These are phyloP conservation scores for Pseudozyma flocculosa DNA, from an alignment of 1,284 basidiomycete species.

Conservation along the genomic window DNA sequence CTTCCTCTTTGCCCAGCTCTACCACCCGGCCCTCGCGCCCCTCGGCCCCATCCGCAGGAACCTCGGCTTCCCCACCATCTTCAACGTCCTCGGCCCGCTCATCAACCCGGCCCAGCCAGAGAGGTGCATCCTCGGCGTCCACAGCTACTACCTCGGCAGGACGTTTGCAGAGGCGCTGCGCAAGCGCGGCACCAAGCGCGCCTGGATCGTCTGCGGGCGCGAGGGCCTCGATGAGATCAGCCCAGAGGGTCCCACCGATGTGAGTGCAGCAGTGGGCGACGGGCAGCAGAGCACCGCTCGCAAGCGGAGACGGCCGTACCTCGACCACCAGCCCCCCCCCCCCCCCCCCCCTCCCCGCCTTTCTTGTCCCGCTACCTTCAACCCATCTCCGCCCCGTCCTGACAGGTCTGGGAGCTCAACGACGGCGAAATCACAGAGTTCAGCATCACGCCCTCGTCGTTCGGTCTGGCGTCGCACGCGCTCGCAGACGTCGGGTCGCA, in stretches of 20 bases:
- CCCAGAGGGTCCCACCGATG: slow-evolving; percentile 77
- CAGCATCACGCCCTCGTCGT: slow-evolving; percentile 42
- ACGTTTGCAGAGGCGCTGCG: slow-evolving; percentile 77
- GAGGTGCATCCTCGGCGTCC: slow-evolving; percentile 84
- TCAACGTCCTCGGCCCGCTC: slow-evolving; percentile 91
- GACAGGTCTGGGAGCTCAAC: slow-evolving; percentile 47
- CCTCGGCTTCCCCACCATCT: slow-evolving; percentile 93
- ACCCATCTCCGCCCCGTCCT: too few relatives aligned
- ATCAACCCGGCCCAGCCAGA: slow-evolving; percentile 85
- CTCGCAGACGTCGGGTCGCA: slow-evolving; percentile 44
- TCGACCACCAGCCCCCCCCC: too few relatives aligned
- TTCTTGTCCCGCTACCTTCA: too few relatives aligned
- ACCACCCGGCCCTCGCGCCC: slow-evolving; percentile 81
- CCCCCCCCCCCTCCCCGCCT: too few relatives aligned
- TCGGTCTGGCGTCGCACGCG: slow-evolving; percentile 42
- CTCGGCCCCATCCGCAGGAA: slow-evolving; percentile 81
- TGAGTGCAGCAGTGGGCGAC: slow-evolving; percentile 55
- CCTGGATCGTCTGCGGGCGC: slow-evolving; percentile 88
- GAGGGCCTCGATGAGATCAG: slow-evolving; percentile 94
- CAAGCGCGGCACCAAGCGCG: slow-evolving; percentile 69
- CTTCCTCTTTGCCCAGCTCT: slow-evolving; percentile 91
- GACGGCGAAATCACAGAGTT: slow-evolving; percentile 39
- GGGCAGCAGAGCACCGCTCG: too few relatives aligned
- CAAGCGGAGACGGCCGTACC: too few relatives aligned
- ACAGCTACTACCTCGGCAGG: slow-evolving; percentile 76